Conservation (phyloP, 805 yeast genomes). For the Saturnispora gosingensis region DNA sequence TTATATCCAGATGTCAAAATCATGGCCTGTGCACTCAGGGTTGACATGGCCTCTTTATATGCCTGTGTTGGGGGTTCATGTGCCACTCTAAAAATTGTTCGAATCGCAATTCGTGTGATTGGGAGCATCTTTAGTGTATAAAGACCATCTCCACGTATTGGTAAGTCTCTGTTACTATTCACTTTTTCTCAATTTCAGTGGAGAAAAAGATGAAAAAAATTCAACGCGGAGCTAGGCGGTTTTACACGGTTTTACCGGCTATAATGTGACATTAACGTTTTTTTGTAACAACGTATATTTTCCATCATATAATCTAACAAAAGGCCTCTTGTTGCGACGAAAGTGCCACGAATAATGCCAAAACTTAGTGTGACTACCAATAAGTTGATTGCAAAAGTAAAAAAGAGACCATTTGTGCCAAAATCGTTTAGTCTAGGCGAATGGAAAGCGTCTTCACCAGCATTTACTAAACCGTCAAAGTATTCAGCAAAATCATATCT, state of each 20-base stretch:
- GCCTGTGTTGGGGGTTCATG: slow-evolving; percentile 20
- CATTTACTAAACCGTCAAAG: slow-evolving; percentile 18
- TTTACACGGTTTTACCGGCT: background rate
- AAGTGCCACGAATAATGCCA: background rate
- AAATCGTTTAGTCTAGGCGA: background rate
- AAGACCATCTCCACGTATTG: background rate
- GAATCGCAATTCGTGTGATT: background rate
- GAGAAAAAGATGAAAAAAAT: background rate
- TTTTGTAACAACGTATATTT: too few species aligned
- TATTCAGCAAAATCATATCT: slow-evolving; percentile 15
- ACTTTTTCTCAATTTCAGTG: background rate
- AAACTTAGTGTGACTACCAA: background rate
- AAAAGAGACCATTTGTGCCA: background rate
- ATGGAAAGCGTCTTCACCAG: slow-evolving; percentile 12
- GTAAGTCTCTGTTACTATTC: background rate
- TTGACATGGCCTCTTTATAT: slow-evolving; percentile 28
- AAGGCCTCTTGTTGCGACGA: background rate
- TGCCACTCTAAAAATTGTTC: slow-evolving; percentile 12
- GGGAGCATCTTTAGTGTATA: background rate
- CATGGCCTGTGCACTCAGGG: slow-evolving; percentile 39
- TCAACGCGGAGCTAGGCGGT: background rate
- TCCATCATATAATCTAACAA: background rate
- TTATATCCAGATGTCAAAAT: slow-evolving; percentile 42
- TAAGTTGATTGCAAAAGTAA: background rate
- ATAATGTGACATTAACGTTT: background rate